These are phyloP conservation scores for Capsaspora owczarzaki DNA, from an alignment of 78 protist genomes.

Conservation along the genomic window DNA sequence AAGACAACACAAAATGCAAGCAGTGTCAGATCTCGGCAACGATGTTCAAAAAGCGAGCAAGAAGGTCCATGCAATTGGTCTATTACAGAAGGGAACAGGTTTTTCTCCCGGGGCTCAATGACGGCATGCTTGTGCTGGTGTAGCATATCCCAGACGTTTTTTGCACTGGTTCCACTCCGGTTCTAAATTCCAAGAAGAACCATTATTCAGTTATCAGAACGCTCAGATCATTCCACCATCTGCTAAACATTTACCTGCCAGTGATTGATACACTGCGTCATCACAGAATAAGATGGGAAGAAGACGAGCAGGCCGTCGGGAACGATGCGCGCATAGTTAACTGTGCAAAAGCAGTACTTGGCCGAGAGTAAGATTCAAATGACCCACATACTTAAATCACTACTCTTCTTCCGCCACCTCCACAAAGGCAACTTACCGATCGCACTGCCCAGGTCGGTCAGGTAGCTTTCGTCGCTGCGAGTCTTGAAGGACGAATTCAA, in stretches of 20 bases:
- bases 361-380: too few relatives aligned
- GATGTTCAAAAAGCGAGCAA: too few relatives aligned
- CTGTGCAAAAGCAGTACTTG: too few relatives aligned
- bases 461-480: constrained; percentile 36
- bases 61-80: too few relatives aligned
- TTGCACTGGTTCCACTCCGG: too few relatives aligned
- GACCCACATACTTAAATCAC: not conserved
- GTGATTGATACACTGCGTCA: constrained; percentile 17
- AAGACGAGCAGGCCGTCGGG: constrained; percentile 95
- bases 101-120: constrained; percentile 6
- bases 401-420: too few relatives aligned
- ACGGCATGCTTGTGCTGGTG: not conserved
- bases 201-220: too few relatives aligned
- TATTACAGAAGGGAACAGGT: not conserved
- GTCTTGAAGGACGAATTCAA: constrained; percentile 45
- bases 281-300: constrained; percentile 82
- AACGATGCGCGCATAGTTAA: constrained; percentile 50
- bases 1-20: not conserved
- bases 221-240: not conserved
- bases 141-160: not conserved
- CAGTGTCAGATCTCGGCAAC: too few relatives aligned
- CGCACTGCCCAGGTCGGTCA: constrained; percentile 64
- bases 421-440: too few relatives aligned
- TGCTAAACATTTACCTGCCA: constrained; percentile 28
- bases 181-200: too few relatives aligned